A percentile compares a stretch with the other conserved stretches of the same genome.
Evolutionary conservation across 257 asterid species (phyloP).

Genomic region (Henckelia pumila): DNA sequence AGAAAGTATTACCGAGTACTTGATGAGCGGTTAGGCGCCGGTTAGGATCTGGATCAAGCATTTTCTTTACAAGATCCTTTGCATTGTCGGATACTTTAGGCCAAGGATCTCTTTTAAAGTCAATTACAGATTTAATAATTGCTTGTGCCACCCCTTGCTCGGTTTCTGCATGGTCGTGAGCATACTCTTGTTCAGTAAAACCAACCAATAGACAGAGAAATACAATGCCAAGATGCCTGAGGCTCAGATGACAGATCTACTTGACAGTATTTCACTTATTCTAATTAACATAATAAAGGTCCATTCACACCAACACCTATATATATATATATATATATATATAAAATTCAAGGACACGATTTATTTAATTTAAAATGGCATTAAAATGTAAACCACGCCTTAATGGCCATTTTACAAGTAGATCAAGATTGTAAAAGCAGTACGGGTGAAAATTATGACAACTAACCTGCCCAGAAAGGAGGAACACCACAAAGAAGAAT

Average conservation of each 20-base stretch:
- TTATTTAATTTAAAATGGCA: no score
- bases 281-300: no score
- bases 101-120: conserved; percentile 80
- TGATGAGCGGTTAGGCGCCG: conserved; percentile 61
- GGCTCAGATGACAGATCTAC: no score
- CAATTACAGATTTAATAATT: conserved; percentile 66
- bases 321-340: no score
- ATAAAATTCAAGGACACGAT: no score
- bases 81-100: conserved; percentile 73
- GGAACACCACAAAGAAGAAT: no score
- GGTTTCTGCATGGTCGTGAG: conserved; percentile 46
- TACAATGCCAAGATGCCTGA: no score
- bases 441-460: not conserved
- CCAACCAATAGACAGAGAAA: no score
- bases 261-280: no score
- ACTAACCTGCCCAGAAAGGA: conserved; percentile 78
- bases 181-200: no score
- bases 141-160: conserved; percentile 93
- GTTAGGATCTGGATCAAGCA: conserved; percentile 69
- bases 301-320: no score
- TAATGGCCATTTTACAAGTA: not conserved
- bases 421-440: not conserved
- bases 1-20: conserved; percentile 53
- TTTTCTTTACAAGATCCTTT: conserved; percentile 79
- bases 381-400: not conserved